Percentiles rank a stretch among this genome's conserved stretches.
Conservation (phyloP, 139 green algal genomes). For the Astrephomene gubernaculifera region DNA sequence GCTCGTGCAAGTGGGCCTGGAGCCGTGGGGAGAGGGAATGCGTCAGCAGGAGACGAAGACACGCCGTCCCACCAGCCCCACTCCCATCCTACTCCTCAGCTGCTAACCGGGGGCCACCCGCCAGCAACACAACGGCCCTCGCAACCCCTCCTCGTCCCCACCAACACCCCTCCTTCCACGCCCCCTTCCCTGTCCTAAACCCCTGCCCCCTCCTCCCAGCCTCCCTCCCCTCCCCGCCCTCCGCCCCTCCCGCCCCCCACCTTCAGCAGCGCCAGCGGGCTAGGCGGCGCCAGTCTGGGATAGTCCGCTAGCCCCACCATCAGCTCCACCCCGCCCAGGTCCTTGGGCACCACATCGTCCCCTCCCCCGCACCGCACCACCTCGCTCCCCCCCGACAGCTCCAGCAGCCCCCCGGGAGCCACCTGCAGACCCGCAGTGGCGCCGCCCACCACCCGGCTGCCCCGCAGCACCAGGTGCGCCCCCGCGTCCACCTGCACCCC, state of each 20-base stretch:
- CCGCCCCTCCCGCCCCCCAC: background rate
- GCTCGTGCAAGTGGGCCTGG: no score
- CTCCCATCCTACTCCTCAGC: no score
- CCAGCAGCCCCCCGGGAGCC: constrained; percentile 14
- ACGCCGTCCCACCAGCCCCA: no score
- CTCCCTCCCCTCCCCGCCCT: no score
- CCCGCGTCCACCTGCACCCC: constrained; percentile 26
- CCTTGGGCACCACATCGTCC: constrained; percentile 50
- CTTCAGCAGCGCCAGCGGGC: constrained; percentile 12
- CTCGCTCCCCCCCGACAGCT: constrained; percentile 38
- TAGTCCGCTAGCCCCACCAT: constrained; percentile 28
- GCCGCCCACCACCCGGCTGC: constrained; percentile 32
- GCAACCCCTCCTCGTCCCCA: background rate
- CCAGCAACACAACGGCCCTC: no score
- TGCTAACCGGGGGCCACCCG: no score
- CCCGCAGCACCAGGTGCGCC: constrained; percentile 32
- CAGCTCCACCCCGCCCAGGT: constrained; percentile 53
- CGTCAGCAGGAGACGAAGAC: no score
- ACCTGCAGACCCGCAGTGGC: constrained; percentile 38
- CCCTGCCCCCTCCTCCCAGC: background rate
- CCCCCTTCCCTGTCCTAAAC: background rate
- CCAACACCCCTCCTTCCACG: background rate
- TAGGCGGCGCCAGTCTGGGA: constrained; percentile 6
- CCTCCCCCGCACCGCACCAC: constrained; percentile 29
- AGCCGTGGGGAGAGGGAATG: no score